Evolutionary conservation across 1,284 basidiomycete genomes (phyloP), one percentile per base, ranked within the genome.

Genomic region (Sanghuangporus sanghuang): DNA sequence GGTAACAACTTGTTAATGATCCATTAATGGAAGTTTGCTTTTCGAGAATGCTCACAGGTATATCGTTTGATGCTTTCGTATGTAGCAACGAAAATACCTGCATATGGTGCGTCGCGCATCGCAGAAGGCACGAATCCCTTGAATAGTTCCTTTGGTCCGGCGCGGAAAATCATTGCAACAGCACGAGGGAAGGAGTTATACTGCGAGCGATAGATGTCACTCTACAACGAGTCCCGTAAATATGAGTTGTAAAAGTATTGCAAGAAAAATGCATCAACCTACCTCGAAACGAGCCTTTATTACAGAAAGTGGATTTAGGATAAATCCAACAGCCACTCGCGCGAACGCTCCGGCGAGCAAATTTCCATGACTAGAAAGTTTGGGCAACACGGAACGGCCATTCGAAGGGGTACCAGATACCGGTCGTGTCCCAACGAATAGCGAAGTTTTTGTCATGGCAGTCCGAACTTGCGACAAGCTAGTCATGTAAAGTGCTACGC

Each of bases 201-300:
- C 52, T 63, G 61, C n/a, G 60, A 48, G 2, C 81, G 78, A 73
- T 93, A 93, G 62, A 91, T 81, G 68, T 88, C 89, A 71, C 92
- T 94, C 92, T 94, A 71, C 18, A 7, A 14, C 12, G 40, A 21
- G 40, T 39, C 6, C 21, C 27, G 7, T 14, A 18, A 54, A 12
- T 8, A 54, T 27, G 18, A 40, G 3, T 18, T 18, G 21, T 18
- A 9, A 18, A 36, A 3, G 12, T 21, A 48, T 8, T 36, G 14
- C 23, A 40, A 48, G 40, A 35, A 42, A 59, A 27, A 21, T 40
- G 39, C 56, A 48, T 36, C 16, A 12, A 75, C 87, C 55, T 63
- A 90, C 95, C 85, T 99, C 96, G 68, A 91, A 97, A 12, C 96
- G 85, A 23, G 96, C 93, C 76, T 99, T 99, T 63, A 99, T 78